Conservation (phyloP, 2,329 filamentous ascomycete species). For the Geosmithia putterillii region DNA sequence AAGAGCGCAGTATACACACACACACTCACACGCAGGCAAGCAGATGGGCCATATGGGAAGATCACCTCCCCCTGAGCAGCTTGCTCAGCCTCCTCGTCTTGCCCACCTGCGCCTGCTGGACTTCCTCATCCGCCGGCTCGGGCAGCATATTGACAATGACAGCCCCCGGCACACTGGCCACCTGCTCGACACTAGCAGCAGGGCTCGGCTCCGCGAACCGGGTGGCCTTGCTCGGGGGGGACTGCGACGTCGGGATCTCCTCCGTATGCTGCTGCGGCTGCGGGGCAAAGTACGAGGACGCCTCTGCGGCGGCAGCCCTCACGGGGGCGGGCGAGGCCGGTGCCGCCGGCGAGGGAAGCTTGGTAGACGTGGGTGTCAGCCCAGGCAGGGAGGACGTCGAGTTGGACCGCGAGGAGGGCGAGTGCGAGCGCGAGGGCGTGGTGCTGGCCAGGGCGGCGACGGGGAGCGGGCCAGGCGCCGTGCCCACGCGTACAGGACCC, state of each 20-base stretch:
- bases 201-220: too few relatives aligned
- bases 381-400: conserved; percentile 10
- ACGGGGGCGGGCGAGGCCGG: conserved; percentile 4
- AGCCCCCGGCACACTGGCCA: neutral
- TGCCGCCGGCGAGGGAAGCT: conserved; percentile 5
- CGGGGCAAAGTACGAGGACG: too few relatives aligned
- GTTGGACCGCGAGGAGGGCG: conserved; percentile 1
- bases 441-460: neutral
- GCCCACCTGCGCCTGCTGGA: neutral
- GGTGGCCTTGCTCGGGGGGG: too few relatives aligned
- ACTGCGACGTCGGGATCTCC: too few relatives aligned
- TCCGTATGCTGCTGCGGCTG: too few relatives aligned
- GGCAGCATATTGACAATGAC: neutral
- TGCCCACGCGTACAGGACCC: neutral
- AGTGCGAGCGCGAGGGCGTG: neutral
- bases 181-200: neutral
- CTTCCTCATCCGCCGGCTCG: neutral
- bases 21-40: too few relatives aligned
- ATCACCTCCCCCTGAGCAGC: neutral
- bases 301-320: too few relatives aligned
- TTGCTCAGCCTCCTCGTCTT: neutral
- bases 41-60: too few relatives aligned
- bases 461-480: neutral
- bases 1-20: too few relatives aligned
- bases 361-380: conserved; percentile 6